phyloP scores from a whole-genome alignment of 2,329 filamentous ascomycete genomes.

The Colletotrichum navitas region DNA sequence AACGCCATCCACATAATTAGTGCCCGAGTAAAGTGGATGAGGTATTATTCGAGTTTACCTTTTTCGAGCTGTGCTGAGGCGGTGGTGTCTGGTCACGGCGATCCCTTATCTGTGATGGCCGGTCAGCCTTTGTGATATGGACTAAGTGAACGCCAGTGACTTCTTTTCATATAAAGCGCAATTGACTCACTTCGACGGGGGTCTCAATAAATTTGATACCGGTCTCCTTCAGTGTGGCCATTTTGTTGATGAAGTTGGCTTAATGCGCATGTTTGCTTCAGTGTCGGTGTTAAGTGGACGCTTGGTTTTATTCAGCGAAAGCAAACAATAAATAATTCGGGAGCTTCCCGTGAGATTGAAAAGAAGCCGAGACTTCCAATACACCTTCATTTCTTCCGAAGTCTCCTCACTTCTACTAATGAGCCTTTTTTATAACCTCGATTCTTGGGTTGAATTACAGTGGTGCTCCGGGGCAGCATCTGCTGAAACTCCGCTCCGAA shows the following conservation, averaged over 20 bases:
- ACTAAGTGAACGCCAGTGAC: background rate
- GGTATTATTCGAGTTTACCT: background rate
- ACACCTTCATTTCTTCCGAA: background rate
- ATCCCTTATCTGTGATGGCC: conserved; percentile 28
- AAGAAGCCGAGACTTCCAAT: too few species aligned
- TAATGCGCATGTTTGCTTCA: conserved; percentile 9
- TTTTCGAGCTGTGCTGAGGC: background rate
- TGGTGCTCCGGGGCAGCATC: background rate
- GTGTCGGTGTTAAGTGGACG: background rate
- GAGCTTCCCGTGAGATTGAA: background rate
- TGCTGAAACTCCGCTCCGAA: background rate
- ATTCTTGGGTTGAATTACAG: background rate
- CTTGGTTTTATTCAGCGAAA: background rate
- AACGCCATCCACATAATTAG: background rate
- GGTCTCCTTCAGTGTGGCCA: conserved; percentile 23
- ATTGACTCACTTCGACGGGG: conserved; percentile 28
- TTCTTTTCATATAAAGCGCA: background rate
- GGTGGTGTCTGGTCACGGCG: conserved; percentile 11
- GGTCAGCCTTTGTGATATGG: background rate
- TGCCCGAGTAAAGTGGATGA: too few species aligned
- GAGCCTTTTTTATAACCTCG: background rate
- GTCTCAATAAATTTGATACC: conserved; percentile 15
- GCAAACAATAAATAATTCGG: background rate
- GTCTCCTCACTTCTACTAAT: background rate
- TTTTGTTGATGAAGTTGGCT: background rate